These are phyloP conservation scores for Cyberlindnera saturnus DNA, from an alignment of 805 yeast genomes.

Conservation along the genomic window DNA sequence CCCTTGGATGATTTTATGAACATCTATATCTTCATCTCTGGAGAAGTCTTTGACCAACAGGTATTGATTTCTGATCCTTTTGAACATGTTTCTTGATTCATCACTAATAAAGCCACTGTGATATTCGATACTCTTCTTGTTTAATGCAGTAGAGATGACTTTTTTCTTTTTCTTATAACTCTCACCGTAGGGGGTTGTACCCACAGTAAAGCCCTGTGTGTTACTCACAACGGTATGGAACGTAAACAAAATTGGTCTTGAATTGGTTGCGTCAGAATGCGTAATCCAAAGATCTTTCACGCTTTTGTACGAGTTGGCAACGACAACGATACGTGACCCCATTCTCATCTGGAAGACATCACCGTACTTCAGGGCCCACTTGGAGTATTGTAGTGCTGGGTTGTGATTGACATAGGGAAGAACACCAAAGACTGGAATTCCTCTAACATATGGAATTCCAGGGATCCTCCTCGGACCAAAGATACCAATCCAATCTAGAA, in stretches of 20 bases:
- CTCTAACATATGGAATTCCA: constrained; percentile 38
- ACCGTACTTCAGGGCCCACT: constrained; percentile 40
- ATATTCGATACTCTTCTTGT: constrained; percentile 29
- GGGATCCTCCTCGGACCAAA: constrained; percentile 27
- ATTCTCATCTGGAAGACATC: constrained; percentile 56
- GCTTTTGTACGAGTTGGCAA: constrained; percentile 60
- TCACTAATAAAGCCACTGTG: constrained; percentile 31
- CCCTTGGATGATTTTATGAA: constrained; percentile 39
- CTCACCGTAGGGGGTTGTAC: constrained; percentile 55
- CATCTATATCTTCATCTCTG: constrained; percentile 30
- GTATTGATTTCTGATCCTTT: constrained; percentile 14
- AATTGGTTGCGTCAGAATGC: constrained; percentile 47
- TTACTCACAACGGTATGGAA: constrained; percentile 58
- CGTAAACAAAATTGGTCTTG: constrained; percentile 61
- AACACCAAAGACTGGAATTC: constrained; percentile 48
- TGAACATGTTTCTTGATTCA: constrained; percentile 29
- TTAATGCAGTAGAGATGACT: constrained; percentile 38
- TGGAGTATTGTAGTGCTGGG: constrained; percentile 43
- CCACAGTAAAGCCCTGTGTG: constrained; percentile 54
- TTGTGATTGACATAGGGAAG: constrained; percentile 36
- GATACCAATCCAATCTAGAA: constrained; percentile 18
- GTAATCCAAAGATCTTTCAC: constrained; percentile 48
- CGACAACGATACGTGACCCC: constrained; percentile 51
- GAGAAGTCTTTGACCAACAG: background rate
- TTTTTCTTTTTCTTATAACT: constrained; percentile 43